Evolutionary conservation across 2,329 filamentous ascomycete species (phyloP), one percentile per base, ranked within the genome.

Genomic region (Chrysoporthe puriensis): DNA sequence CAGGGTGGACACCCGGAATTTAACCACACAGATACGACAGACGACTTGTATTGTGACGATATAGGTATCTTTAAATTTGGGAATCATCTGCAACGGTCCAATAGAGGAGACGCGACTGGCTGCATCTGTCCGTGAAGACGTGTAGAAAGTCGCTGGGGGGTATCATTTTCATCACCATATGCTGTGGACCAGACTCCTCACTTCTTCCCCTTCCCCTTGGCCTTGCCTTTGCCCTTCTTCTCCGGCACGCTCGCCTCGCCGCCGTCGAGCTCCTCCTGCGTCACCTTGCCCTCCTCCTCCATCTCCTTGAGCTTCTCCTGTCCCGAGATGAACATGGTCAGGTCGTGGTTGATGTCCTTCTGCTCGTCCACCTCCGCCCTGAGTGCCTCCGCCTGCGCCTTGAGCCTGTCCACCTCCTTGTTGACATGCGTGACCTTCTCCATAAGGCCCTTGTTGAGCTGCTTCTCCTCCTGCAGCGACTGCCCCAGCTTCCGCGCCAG

Each of bases 321-420:
- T 0, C 92, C 91, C 26, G 89, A 92, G 69, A 97, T 95, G 75
- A 95, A 97, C 85, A 97, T 94, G 62, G 85, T 89, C 76, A 97
- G 77, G 76, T 97, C 95, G 16, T 91, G 86, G 76, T 97, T 97
- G 84, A 94, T 91, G 77, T 97, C 94, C 71, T 89, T 88, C 56
- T 97, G 79, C 72, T 97, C 93, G 50, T 82, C 84, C 72, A 92
- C 91, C 77, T 93, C 88, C 16, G 73, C 75, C 73, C 86, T 86
- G 4, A 91, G 78, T 52, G 82, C 83, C 36, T 83, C 82, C 1
- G 90, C 78, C 76, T 90, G 85, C 68, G 82, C 83, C 54, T 85
- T 83, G 21, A 93, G 78, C 26, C 71, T 81, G 66, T 85, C 84
- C 8, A 90, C 80, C 73, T 92, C 89, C 54, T 82, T 82, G 69